Conservation (phyloP, 2,329 filamentous ascomycete species). For the Epichloe brachyelytri region DNA sequence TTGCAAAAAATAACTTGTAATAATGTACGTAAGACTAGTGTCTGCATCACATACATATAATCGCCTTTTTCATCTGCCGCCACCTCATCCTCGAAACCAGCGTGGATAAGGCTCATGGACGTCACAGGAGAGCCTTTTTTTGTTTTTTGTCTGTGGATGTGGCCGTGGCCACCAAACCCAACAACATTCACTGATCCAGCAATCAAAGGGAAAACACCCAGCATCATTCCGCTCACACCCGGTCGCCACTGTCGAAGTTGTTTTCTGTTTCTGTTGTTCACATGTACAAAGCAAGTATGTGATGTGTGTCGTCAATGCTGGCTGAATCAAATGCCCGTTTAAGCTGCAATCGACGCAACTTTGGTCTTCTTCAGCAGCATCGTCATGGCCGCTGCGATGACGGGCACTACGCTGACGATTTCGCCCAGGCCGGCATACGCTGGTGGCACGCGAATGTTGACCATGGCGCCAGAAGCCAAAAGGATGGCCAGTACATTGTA, state of each 20-base stretch:
- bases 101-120: background rate
- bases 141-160: background rate
- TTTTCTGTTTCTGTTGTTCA: background rate
- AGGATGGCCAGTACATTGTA: slow-evolving; percentile 52
- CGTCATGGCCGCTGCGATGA: slow-evolving; percentile 28
- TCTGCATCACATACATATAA: background rate
- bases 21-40: slow-evolving; percentile 1
- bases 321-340: background rate
- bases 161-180: background rate
- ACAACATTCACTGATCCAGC: background rate
- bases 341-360: background rate
- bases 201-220: background rate
- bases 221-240: background rate
- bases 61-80: background rate
- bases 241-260: background rate
- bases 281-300: background rate
- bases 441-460: slow-evolving; percentile 35
- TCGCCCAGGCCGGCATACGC: slow-evolving; percentile 48
- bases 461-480: slow-evolving; percentile 45
- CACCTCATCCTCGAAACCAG: background rate
- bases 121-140: background rate
- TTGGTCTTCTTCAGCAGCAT: slow-evolving; percentile 15
- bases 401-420: slow-evolving; percentile 50
- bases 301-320: background rate
- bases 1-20: background rate